These are phyloP conservation scores for Dujonia santamariae DNA, from an alignment of 1,139 yeast genomes.

Conservation along the genomic window DNA sequence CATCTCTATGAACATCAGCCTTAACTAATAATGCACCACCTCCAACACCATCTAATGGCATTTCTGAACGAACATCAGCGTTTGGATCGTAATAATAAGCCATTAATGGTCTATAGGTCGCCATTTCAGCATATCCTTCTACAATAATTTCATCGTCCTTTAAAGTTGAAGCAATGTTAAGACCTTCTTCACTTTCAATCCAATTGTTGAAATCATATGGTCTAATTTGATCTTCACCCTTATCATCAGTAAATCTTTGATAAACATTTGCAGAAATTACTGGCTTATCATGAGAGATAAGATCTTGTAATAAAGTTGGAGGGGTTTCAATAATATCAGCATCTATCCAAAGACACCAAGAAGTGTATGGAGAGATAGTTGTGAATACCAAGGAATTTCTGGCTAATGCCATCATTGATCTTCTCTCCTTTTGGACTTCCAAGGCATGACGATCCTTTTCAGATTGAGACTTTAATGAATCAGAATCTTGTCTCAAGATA, in stretches of 20 bases:
- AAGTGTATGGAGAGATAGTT: conserved; percentile 82
- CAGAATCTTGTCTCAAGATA: conserved; percentile 86
- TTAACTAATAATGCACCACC: conserved; percentile 94
- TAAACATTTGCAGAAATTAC: conserved; percentile 89
- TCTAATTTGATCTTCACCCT: conserved; percentile 58
- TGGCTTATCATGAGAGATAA: conserved; percentile 83
- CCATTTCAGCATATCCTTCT: conserved; percentile 89
- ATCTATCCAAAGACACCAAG: conserved; percentile 96
- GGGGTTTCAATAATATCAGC: conserved; percentile 93
- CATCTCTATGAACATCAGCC: conserved; percentile 97
- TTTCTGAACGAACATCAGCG: conserved; percentile 59
- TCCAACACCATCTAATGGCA: conserved; percentile 95
- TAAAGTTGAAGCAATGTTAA: conserved; percentile 66
- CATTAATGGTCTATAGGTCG: conserved; percentile 95
- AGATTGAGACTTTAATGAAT: conserved; percentile 59
- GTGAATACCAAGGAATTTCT: conserved; percentile 88
- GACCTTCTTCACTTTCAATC: conserved; percentile 89
- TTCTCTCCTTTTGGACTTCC: conserved; percentile 82
- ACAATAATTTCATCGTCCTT: conserved; percentile 86
- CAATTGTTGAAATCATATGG: conserved; percentile 96
- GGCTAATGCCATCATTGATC: conserved; percentile 89
- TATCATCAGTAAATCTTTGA: conserved; percentile 67
- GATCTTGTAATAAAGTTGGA: conserved; percentile 73
- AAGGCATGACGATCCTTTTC: conserved; percentile 77
- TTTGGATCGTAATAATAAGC: conserved; percentile 74